Evolutionary conservation across 2,329 filamentous ascomycete species (phyloP).

Genomic region (Hirsutella rhossiliensis): DNA sequence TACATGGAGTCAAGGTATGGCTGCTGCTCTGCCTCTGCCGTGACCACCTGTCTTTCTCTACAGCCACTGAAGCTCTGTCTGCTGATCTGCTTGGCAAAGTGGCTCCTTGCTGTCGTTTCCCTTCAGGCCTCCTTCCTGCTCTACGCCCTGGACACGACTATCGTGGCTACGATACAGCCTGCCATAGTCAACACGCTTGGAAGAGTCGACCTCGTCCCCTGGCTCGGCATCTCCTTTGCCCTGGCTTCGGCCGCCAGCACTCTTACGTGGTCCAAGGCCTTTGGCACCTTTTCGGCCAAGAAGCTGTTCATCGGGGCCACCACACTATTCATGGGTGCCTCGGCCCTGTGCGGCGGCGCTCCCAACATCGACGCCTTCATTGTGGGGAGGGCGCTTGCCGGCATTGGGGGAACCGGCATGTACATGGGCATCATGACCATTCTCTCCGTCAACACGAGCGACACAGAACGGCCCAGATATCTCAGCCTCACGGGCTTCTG

Average conservation of each 20-base stretch:
- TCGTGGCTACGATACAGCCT: slow-evolving; percentile 14
- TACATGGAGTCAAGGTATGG: not conserved
- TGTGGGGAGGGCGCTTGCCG: slow-evolving; percentile 19
- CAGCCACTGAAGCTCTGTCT: not conserved
- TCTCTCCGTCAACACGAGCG: not conserved
- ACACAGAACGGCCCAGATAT: slow-evolving; percentile 7
- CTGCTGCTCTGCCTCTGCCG: not conserved
- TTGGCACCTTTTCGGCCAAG: slow-evolving; percentile 17
- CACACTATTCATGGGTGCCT: slow-evolving; percentile 13
- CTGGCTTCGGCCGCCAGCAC: slow-evolving; percentile 14
- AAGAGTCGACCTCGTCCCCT: slow-evolving; percentile 23
- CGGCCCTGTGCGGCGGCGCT: slow-evolving; percentile 14
- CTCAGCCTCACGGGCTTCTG: slow-evolving; percentile 14
- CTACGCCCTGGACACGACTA: slow-evolving; percentile 11
- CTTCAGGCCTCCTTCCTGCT: not conserved
- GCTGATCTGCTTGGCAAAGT: not conserved
- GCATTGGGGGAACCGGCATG: slow-evolving; percentile 2
- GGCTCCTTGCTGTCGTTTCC: not conserved
- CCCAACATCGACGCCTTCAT: slow-evolving; percentile 23
- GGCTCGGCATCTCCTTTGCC: slow-evolving; percentile 17
- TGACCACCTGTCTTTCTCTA: not conserved
- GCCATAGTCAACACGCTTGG: slow-evolving; percentile 16
- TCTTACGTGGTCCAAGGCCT: slow-evolving; percentile 1
- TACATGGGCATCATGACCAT: slow-evolving; percentile 10
- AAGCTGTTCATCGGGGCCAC: slow-evolving; percentile 14